These are phyloP conservation scores for Collybia sordida DNA, from an alignment of 768 basidiomycete genomes.

Conservation along the genomic window DNA sequence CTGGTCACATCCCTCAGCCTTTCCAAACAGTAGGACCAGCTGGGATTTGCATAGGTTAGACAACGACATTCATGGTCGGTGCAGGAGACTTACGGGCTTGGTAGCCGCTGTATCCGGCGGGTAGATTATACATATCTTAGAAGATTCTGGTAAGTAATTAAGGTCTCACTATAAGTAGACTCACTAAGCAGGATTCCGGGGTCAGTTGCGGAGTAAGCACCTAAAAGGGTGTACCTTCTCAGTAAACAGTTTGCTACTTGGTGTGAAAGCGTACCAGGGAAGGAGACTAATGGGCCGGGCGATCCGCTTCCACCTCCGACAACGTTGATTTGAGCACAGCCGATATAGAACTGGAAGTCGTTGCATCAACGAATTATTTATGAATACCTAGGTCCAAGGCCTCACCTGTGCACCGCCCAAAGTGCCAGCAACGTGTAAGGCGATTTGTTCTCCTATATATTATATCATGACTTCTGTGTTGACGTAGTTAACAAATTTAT, in stretches of 20 bases:
- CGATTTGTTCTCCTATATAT: slow-evolving; percentile 31
- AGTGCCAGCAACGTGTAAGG: slow-evolving; percentile 27
- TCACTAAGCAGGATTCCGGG: slow-evolving; percentile 33
- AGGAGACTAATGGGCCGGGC: slow-evolving; percentile 29
- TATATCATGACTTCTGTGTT: background rate
- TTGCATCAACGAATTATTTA: background rate
- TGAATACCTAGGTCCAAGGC: background rate
- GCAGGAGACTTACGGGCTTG: no score
- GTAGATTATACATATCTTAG: no score
- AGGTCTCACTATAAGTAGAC: background rate
- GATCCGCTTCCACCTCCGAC: slow-evolving; percentile 29
- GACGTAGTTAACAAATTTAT: background rate
- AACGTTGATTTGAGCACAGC: slow-evolving; percentile 36
- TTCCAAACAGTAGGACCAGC: no score
- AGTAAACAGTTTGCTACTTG: no score
- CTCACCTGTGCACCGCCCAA: slow-evolving; percentile 28
- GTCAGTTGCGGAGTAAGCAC: slow-evolving; percentile 29
- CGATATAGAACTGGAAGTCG: slow-evolving; percentile 29
- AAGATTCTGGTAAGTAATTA: no score
- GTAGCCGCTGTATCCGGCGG: no score
- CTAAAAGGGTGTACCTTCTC: slow-evolving; percentile 8
- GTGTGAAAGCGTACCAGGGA: slow-evolving; percentile 24
- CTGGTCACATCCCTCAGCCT: no score
- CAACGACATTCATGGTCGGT: no score
- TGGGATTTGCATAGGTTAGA: no score